Evolutionary conservation across 305 asterid species (phyloP).

Genomic region (Fraxinus greggii): DNA sequence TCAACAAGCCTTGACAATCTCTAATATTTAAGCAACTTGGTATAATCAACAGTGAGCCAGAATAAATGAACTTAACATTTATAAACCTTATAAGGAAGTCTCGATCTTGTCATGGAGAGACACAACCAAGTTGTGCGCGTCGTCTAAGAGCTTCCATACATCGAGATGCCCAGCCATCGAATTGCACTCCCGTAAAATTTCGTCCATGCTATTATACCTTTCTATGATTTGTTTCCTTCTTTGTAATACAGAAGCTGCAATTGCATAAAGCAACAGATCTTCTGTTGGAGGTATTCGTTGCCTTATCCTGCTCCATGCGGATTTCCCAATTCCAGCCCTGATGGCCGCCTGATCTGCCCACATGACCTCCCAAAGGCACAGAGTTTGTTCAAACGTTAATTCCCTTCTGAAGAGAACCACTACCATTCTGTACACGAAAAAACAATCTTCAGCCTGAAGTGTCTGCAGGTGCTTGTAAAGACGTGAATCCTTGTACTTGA

Average conservation of each 20-base stretch:
- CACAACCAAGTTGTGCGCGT: conserved; percentile 47
- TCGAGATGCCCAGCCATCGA: conserved; percentile 59
- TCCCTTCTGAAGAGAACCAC: conserved; percentile 59
- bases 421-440: conserved; percentile 58
- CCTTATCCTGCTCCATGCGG: conserved; percentile 54
- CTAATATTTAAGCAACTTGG: background rate
- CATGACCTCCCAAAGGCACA: conserved; percentile 67
- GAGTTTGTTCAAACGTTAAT: conserved; percentile 49
- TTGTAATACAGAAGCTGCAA: conserved; percentile 59
- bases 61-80: background rate
- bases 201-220: conserved; percentile 56
- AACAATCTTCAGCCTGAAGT: conserved; percentile 59
- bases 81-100: conserved; percentile 26
- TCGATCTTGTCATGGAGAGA: conserved; percentile 51
- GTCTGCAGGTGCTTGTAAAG: conserved; percentile 50
- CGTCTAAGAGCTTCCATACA: conserved; percentile 58
- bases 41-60: background rate
- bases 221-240: conserved; percentile 56
- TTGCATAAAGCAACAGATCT: conserved; percentile 51
- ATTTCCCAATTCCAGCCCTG: conserved; percentile 48
- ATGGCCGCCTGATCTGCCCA: conserved; percentile 67
- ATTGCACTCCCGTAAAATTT: conserved; percentile 54
- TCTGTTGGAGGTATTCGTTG: conserved; percentile 52
- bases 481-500: conserved; percentile 47
- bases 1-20: background rate